Evolutionary conservation across 371 early-diverging fungal species (phyloP).

Genomic region (Mortierella sp.): DNA sequence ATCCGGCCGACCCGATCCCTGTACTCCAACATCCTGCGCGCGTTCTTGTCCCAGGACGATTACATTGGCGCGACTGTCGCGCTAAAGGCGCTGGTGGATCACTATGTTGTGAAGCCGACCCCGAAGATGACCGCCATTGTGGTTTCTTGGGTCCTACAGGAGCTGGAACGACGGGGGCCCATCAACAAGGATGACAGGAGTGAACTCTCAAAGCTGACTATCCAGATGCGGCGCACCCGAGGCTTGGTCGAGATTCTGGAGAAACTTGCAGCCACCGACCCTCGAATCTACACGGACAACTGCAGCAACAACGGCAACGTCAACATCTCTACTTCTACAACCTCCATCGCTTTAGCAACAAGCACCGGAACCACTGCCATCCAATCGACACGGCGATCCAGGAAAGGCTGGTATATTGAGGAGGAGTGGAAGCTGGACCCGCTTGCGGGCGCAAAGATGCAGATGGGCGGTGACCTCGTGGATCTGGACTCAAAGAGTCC

Average conservation of each 20-base stretch:
- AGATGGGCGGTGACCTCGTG: conserved; percentile 54
- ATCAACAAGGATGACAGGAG: conserved; percentile 11
- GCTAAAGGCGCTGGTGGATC: conserved; percentile 27
- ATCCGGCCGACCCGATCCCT: conserved; percentile 38
- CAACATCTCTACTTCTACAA: too few relatives aligned
- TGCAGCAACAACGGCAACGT: too few relatives aligned
- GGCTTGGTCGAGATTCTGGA: conserved; percentile 47
- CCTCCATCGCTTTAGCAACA: neutral
- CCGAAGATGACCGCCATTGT: conserved; percentile 55
- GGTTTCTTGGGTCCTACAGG: conserved; percentile 32
- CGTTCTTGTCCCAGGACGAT: conserved; percentile 36
- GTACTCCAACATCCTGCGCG: conserved; percentile 45
- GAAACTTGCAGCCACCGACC: conserved; percentile 16
- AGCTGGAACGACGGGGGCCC: conserved; percentile 24
- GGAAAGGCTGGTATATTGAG: neutral
- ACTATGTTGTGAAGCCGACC: conserved; percentile 35
- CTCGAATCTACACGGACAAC: neutral
- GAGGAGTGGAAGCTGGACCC: neutral
- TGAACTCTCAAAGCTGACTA: conserved; percentile 36
- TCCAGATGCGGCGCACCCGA: conserved; percentile 35
- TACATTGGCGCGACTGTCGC: conserved; percentile 42
- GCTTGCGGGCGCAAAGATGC: conserved; percentile 23
- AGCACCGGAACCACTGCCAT: neutral
- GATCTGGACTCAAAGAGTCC: conserved; percentile 28
- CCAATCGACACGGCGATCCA: neutral